A percentile compares a stretch with the other conserved stretches of the same genome.
Conservation (phyloP, 345 rosid species). For the Rhodamnia rubescens region DNA sequence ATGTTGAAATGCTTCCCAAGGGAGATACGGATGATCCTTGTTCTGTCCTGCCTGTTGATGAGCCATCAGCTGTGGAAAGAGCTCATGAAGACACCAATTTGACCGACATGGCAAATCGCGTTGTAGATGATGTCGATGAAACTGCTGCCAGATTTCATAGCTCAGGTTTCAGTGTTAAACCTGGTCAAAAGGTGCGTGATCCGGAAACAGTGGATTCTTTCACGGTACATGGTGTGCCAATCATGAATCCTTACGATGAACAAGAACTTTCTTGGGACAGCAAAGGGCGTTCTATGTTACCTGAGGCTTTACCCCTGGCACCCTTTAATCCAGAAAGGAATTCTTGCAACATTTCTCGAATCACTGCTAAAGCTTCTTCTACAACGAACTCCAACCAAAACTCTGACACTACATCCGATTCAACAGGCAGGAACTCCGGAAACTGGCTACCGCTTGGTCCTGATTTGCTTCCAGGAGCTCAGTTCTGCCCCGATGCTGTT, state of each 20-base stretch:
- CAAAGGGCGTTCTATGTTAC: background rate
- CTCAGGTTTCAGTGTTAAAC: background rate
- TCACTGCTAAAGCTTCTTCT: background rate
- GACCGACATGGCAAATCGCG: background rate
- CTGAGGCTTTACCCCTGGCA: background rate
- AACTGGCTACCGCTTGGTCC: constrained; percentile 32
- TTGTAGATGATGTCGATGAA: background rate
- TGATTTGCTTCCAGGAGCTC: constrained; percentile 30
- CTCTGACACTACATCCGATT: background rate
- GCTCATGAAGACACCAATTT: background rate
- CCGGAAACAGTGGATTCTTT: background rate
- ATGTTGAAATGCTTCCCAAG: constrained; percentile 11
- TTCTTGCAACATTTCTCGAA: background rate
- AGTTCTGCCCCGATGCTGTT: constrained; percentile 44
- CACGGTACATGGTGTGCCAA: background rate
- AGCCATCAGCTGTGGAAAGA: background rate
- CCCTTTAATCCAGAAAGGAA: background rate
- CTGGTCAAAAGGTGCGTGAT: background rate
- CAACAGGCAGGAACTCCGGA: background rate
- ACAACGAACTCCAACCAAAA: constrained; percentile 1
- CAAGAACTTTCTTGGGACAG: background rate
- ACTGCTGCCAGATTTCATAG: background rate
- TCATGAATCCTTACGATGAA: background rate
- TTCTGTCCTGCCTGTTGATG: background rate
- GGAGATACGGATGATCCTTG: constrained; percentile 5